Evolutionary conservation across 208 protist species (phyloP).

Genomic region (Hexamita inflata): DNA sequence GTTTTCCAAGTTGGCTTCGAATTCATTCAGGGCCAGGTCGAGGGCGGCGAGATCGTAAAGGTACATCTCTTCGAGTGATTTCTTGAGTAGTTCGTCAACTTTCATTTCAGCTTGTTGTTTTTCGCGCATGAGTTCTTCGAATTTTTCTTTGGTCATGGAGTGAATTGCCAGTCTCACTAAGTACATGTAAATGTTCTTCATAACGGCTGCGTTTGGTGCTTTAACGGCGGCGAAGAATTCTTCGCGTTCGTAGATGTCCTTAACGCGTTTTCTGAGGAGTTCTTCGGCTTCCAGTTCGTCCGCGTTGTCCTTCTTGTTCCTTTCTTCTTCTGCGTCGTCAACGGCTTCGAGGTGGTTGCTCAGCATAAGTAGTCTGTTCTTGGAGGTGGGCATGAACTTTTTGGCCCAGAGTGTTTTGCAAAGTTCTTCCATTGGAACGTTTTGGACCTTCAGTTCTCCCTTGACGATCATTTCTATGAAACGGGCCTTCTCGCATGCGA

Average conservation of each 20-base stretch:
- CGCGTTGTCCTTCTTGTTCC: not conserved
- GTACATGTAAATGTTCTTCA: not conserved
- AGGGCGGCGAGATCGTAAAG: not conserved
- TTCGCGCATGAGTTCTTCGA: not conserved
- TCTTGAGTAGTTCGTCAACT: not conserved
- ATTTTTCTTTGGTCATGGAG: constrained; percentile 6
- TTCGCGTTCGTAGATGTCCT: not conserved
- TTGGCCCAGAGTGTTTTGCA: constrained; percentile 7
- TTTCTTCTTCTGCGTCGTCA: not conserved
- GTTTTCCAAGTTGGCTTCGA: not conserved
- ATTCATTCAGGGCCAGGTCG: not conserved
- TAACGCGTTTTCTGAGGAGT: not conserved
- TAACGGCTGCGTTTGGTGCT: too few species aligned
- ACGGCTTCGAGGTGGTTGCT: not conserved
- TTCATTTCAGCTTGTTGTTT: not conserved
- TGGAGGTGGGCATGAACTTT: not conserved
- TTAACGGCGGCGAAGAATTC: not conserved
- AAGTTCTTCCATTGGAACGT: not conserved
- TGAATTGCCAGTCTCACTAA: not conserved
- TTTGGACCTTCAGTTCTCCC: constrained; percentile 27
- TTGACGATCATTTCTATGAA: constrained; percentile 42
- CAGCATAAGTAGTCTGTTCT: not conserved
- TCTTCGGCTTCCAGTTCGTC: not conserved
- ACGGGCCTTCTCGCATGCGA: constrained; percentile 24
- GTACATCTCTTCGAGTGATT: not conserved